Conservation (phyloP, 345 rosid genomes). For the Gossypium turneri region DNA sequence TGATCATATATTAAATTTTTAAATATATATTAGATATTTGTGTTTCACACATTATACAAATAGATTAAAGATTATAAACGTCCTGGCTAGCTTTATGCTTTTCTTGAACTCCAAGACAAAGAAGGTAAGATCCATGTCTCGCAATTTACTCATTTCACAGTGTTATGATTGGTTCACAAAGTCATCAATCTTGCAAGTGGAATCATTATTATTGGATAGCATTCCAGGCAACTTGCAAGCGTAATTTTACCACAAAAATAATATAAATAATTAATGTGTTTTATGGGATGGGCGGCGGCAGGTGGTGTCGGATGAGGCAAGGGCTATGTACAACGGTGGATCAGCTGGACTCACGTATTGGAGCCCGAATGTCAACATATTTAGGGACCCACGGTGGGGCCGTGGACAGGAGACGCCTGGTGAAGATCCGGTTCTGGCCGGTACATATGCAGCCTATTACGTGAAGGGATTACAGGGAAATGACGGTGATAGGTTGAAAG, state of each 20-base stretch:
- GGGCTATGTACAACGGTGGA: constrained; percentile 70
- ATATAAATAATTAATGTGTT: neutral
- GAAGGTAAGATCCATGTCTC: neutral
- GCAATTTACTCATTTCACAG: neutral
- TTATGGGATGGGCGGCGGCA: constrained; percentile 22
- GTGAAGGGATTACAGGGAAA: constrained; percentile 72
- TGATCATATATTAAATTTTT: too few species aligned
- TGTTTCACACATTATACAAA: too few species aligned
- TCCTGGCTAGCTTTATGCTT: neutral
- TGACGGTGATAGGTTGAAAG: constrained; percentile 56
- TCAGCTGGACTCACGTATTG: constrained; percentile 67
- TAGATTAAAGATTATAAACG: neutral
- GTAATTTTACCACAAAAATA: neutral
- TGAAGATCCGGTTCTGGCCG: constrained; percentile 74
- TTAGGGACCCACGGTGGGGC: constrained; percentile 90
- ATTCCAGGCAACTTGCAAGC: constrained; percentile 9
- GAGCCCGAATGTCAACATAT: constrained; percentile 79
- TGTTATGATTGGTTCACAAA: neutral
- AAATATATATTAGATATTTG: too few species aligned
- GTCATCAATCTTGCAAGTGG: neutral
- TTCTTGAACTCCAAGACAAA: constrained; percentile 7
- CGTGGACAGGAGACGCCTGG: constrained; percentile 93
- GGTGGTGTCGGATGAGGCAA: constrained; percentile 71
- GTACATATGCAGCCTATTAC: constrained; percentile 68
- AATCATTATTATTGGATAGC: neutral